A percentile compares a stretch with the other conserved stretches of the same genome.
Conservation (phyloP, 306 rosid genomes). For the Crataegus laevigata region DNA sequence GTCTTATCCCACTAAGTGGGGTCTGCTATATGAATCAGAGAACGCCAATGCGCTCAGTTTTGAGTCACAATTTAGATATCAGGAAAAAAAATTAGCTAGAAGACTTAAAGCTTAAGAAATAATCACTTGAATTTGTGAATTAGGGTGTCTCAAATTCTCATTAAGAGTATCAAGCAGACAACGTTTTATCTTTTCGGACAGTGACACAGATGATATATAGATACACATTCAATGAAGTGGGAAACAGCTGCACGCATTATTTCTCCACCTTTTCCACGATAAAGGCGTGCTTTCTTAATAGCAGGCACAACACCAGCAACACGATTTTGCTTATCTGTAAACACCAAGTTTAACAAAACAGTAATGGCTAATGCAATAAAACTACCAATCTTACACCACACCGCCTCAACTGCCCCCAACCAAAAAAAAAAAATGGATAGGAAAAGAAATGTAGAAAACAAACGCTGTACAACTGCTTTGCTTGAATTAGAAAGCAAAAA, state of each 20-base stretch:
- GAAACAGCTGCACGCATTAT: conserved; percentile 96
- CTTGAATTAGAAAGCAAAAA: too few species aligned
- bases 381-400: not conserved
- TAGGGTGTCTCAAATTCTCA: conserved; percentile 95
- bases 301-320: conserved; percentile 77
- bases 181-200: conserved; percentile 60
- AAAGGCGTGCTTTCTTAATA: conserved; percentile 86
- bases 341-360: conserved; percentile 8
- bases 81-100: conserved; percentile 10
- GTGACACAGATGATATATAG: conserved; percentile 43
- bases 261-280: conserved; percentile 98
- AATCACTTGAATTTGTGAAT: conserved; percentile 89
- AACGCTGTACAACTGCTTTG: too few species aligned
- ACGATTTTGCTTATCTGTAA: conserved; percentile 61
- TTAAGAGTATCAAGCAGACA: conserved; percentile 69
- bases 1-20: too few species aligned
- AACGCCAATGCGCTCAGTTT: too few species aligned
- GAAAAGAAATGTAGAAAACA: not conserved
- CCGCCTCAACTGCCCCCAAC: not conserved
- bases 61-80: conserved; percentile 10
- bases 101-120: conserved; percentile 6
- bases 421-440: not conserved
- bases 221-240: conserved; percentile 74
- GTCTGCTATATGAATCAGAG: too few species aligned
- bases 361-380: conserved; percentile 14